phyloP scores from a whole-genome alignment of 2,329 filamentous ascomycete genomes.

The Sclerotinia sclerotiorum region DNA sequence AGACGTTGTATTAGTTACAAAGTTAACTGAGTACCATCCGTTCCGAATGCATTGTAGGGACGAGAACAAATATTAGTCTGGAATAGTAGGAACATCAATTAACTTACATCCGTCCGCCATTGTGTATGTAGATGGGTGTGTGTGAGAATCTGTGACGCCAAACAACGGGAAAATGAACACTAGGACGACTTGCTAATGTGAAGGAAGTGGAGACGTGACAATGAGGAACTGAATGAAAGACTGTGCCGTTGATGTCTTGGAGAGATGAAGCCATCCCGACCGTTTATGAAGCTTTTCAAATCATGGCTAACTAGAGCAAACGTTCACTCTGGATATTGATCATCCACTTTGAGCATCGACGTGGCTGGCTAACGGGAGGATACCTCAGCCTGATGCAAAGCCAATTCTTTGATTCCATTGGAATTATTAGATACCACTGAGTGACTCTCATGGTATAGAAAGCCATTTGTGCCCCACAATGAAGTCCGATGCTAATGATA shows the following conservation, averaged over 20 bases:
- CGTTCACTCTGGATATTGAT: constrained; percentile 18
- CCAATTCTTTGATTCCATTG: constrained; percentile 22
- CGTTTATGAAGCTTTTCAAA: constrained; percentile 34
- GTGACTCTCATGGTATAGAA: constrained; percentile 24
- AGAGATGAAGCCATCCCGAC: constrained; percentile 28
- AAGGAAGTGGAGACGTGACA: constrained; percentile 15
- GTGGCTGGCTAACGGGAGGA: constrained; percentile 36
- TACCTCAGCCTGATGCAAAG: constrained; percentile 30
- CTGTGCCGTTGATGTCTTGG: constrained; percentile 27
- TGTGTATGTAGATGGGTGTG: constrained; percentile 24
- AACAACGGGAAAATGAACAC: constrained; percentile 18
- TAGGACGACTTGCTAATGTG: constrained; percentile 8
- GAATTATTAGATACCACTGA: constrained; percentile 22
- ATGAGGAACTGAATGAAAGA: constrained; percentile 27
- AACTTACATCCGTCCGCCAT: constrained; percentile 42
- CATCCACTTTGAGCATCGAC: constrained; percentile 23
- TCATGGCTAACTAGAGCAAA: constrained; percentile 22
- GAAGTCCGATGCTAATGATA: constrained; percentile 31
- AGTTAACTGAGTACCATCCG: background rate
- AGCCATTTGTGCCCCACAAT: constrained; percentile 29
- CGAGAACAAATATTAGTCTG: constrained; percentile 12
- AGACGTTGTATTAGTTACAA: constrained; percentile 17
- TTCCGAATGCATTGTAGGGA: constrained; percentile 17
- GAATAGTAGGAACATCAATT: constrained; percentile 23
- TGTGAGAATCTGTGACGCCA: constrained; percentile 19